Conservation (phyloP, 2,329 filamentous ascomycete genomes). For the Arachnomyces sp. region DNA sequence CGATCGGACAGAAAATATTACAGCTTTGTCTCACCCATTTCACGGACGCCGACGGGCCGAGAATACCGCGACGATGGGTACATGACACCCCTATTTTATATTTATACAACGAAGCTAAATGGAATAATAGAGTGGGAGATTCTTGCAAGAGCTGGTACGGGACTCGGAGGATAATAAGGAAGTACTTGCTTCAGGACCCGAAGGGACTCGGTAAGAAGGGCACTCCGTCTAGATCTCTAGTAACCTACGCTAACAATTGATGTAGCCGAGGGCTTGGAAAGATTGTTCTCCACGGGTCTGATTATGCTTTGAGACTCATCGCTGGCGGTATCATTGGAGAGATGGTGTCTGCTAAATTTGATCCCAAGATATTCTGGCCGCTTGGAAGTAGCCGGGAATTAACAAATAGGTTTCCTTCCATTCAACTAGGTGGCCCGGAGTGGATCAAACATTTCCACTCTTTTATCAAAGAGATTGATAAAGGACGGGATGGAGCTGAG, state of each 20-base stretch:
- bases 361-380: slow-evolving; percentile 6
- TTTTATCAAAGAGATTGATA: no score
- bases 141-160: slow-evolving; percentile 16
- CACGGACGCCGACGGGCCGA: slow-evolving; percentile 1
- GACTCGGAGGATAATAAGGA: slow-evolving; percentile 8
- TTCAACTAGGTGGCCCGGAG: not conserved
- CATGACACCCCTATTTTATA: not conserved
- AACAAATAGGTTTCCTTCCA: not conserved
- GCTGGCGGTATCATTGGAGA: slow-evolving; percentile 15
- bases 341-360: slow-evolving; percentile 6
- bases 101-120: not conserved
- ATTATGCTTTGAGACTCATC: slow-evolving; percentile 14
- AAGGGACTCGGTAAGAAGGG: slow-evolving; percentile 1
- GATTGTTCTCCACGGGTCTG: slow-evolving; percentile 9
- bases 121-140: slow-evolving; percentile 19
- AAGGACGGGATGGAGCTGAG: no score
- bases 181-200: not conserved
- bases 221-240: not conserved
- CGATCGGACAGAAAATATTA: slow-evolving; percentile 8
- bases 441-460: no score
- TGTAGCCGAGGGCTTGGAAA: slow-evolving; percentile 7
- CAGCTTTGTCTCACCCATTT: slow-evolving; percentile 6
- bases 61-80: slow-evolving; percentile 15
- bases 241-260: not conserved
- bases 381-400: not conserved